Evolutionary conservation across 2,329 filamentous ascomycete genomes (phyloP).

Genomic region (Podosphaera aphanis): DNA sequence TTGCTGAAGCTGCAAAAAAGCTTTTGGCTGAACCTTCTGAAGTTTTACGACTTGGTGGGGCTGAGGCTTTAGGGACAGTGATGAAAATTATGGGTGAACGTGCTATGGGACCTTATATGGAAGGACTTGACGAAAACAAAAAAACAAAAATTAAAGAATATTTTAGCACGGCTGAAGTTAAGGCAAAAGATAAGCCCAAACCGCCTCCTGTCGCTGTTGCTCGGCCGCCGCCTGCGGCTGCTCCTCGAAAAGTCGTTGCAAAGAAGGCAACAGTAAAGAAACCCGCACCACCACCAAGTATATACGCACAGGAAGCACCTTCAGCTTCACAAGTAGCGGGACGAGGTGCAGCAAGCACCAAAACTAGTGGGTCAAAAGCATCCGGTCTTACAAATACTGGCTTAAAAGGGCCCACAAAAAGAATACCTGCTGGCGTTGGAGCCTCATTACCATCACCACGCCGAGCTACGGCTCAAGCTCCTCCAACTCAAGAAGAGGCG

Average conservation of each 20-base stretch:
- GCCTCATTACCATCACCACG: constrained; percentile 15
- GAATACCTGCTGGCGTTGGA: constrained; percentile 25
- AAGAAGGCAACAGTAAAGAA: constrained; percentile 22
- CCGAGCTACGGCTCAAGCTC: constrained; percentile 23
- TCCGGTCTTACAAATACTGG: constrained; percentile 21
- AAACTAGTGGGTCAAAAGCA: constrained; percentile 31
- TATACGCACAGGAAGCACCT: constrained; percentile 26
- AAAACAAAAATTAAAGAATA: constrained; percentile 93
- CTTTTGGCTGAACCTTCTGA: constrained; percentile 75
- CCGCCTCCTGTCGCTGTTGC: constrained; percentile 40
- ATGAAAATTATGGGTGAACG: constrained; percentile 99
- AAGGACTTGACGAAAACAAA: constrained; percentile 82
- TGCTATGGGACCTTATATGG: constrained; percentile 78
- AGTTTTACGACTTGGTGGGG: constrained; percentile 63
- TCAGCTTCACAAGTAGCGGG: constrained; percentile 34
- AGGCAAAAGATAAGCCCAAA: constrained; percentile 82
- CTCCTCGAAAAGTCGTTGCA: constrained; percentile 21
- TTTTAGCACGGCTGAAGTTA: constrained; percentile 59
- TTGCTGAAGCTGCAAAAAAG: constrained; percentile 78
- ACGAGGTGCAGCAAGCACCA: constrained; percentile 24
- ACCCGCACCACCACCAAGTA: constrained; percentile 22
- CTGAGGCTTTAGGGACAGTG: constrained; percentile 74
- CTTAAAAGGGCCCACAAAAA: constrained; percentile 36
- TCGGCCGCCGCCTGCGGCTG: constrained; percentile 21
- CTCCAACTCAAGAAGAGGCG: constrained; percentile 22